Conservation (phyloP, 176 grass and related monocot species). For the Carex cristatella region DNA sequence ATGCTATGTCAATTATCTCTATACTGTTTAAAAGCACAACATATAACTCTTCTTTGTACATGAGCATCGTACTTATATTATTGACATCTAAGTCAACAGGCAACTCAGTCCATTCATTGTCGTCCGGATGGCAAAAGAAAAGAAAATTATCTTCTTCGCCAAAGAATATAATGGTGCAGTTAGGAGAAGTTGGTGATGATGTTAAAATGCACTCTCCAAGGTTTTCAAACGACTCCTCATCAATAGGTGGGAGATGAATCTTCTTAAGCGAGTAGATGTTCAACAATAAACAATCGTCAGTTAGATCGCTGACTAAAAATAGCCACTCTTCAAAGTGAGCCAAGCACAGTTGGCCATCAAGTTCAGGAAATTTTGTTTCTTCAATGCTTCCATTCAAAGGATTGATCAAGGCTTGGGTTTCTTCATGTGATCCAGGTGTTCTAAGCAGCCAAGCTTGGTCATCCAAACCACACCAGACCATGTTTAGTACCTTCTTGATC, state of each 20-base stretch:
- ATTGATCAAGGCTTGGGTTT: background rate
- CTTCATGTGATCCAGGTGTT: background rate
- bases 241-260: constrained; percentile 7
- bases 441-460: background rate
- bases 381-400: background rate
- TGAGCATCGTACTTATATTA: background rate
- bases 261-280: background rate
- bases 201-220: background rate
- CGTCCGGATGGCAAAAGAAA: background rate
- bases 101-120: background rate
- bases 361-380: background rate
- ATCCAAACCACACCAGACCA: background rate
- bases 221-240: too few species aligned
- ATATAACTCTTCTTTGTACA: background rate
- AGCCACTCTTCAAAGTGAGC: constrained; percentile 16
- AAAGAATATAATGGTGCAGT: constrained; percentile 7
- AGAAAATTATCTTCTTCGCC: constrained; percentile 1
- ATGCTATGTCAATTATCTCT: background rate
- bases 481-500: background rate
- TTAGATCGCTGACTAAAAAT: background rate
- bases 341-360: background rate
- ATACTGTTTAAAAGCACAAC: background rate
- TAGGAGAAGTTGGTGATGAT: background rate
- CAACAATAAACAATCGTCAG: constrained; percentile 3
- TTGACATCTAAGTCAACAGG: background rate